phyloP scores from a whole-genome alignment of 768 basidiomycete genomes.

The Russula sp. region DNA sequence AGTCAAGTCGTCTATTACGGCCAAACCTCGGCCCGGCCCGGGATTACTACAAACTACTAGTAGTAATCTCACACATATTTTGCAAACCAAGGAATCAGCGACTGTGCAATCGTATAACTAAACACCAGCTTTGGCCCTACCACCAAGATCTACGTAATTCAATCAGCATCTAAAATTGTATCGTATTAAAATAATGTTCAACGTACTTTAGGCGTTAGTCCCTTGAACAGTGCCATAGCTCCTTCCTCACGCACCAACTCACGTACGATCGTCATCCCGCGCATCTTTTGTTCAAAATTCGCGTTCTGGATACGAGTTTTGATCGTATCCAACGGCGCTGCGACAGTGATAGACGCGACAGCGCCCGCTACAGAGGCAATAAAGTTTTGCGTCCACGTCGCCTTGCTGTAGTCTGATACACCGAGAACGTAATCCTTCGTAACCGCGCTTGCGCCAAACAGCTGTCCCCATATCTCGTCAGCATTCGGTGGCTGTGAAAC shows the following conservation, averaged over 20 bases:
- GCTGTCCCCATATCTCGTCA: conserved; percentile 39
- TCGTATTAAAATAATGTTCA: neutral
- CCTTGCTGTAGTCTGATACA: conserved; percentile 83
- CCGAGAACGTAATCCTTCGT: conserved; percentile 93
- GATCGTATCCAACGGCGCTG: conserved; percentile 91
- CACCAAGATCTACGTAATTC: conserved; percentile 61
- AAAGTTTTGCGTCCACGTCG: conserved; percentile 98
- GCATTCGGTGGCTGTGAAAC: neutral
- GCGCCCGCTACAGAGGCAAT: conserved; percentile 92
- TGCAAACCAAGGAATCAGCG: conserved; percentile 86
- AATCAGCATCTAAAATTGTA: conserved; percentile 21
- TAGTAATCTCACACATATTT: conserved; percentile 29
- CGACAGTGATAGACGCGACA: conserved; percentile 90
- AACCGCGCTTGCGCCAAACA: conserved; percentile 93
- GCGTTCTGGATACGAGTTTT: conserved; percentile 99
- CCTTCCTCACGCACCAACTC: conserved; percentile 90
- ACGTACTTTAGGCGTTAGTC: conserved; percentile 87
- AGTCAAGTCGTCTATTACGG: no score
- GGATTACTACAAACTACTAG: no score
- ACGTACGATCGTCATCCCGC: conserved; percentile 72
- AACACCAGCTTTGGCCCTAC: conserved; percentile 98
- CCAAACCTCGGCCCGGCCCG: no score
- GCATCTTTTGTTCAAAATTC: conserved; percentile 85
- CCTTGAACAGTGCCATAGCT: conserved; percentile 84
- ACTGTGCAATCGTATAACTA: conserved; percentile 95